Percentiles rank a stretch among this genome's conserved stretches.
Evolutionary conservation across 75 land plant genomes (phyloP).

Genomic region (Selaginella moellendorffii): DNA sequence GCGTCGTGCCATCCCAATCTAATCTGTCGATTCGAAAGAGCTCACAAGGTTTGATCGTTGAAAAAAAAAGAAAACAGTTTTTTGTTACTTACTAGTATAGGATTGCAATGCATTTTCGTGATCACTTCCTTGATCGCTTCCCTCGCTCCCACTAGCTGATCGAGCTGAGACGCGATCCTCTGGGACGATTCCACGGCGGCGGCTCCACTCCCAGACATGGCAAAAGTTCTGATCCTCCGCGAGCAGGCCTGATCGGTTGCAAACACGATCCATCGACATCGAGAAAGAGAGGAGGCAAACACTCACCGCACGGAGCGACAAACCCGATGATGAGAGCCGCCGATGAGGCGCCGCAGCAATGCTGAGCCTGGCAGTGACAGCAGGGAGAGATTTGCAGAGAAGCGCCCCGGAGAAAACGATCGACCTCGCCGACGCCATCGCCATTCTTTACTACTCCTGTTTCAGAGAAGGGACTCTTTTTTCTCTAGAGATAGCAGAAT

Average conservation of each 20-base stretch:
- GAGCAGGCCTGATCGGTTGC: not conserved
- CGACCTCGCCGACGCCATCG: too few species aligned
- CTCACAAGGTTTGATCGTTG: not conserved
- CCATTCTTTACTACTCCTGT: too few species aligned
- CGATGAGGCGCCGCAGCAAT: too few species aligned
- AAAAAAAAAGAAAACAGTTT: not conserved
- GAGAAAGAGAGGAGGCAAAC: too few species aligned
- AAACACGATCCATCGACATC: too few species aligned
- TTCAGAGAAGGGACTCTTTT: too few species aligned
- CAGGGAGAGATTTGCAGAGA: too few species aligned
- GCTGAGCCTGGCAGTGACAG: too few species aligned
- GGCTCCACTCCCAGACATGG: not conserved
- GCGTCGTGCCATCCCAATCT: slow-evolving; percentile 99
- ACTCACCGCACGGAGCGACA: too few species aligned
- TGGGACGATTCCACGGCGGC: not conserved
- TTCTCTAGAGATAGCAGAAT: too few species aligned
- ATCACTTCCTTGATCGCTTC: slow-evolving; percentile 68
- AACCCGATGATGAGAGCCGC: too few species aligned
- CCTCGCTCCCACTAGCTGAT: slow-evolving; percentile 61
- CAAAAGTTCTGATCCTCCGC: not conserved
- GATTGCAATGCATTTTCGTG: slow-evolving; percentile 10
- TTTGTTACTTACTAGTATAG: not conserved
- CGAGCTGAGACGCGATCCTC: slow-evolving; percentile 56
- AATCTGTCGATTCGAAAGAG: slow-evolving; percentile 27
- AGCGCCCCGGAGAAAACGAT: too few species aligned